These are phyloP conservation scores for Alternaria sp. DNA, from an alignment of 2,329 filamentous ascomycete genomes.

Conservation along the genomic window DNA sequence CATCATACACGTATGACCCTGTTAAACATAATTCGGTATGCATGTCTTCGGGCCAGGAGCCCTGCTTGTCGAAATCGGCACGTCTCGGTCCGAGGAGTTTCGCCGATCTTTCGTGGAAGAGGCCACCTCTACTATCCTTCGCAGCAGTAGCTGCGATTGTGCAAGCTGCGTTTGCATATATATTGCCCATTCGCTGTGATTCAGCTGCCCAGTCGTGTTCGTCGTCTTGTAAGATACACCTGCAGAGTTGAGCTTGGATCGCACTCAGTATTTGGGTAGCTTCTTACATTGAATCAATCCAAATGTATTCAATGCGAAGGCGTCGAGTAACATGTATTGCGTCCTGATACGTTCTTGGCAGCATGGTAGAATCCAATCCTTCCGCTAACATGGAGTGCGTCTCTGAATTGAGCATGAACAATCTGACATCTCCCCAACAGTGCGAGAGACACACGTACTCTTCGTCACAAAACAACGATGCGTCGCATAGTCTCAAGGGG, in stretches of 20 bases:
- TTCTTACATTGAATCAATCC: background rate
- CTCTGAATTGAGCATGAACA: background rate
- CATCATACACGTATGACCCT: too few relatives aligned
- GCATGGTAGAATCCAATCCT: background rate
- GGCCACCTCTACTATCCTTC: background rate
- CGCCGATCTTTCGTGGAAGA: background rate
- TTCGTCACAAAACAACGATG: background rate
- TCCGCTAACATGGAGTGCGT: background rate
- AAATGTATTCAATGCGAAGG: background rate
- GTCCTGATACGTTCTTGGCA: background rate
- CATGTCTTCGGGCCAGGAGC: too few relatives aligned
- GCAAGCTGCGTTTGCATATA: background rate
- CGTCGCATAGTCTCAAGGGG: background rate
- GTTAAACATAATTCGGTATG: too few relatives aligned
- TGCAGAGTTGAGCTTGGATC: background rate
- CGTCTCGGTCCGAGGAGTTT: accelerated
- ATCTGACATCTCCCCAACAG: background rate
- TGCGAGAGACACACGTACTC: background rate
- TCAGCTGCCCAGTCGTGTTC: background rate
- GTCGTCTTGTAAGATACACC: background rate
- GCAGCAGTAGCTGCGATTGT: background rate
- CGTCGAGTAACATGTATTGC: background rate
- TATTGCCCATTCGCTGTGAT: background rate
- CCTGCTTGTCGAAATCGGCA: background rate
- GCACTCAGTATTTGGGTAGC: too few relatives aligned